Percentiles rank a stretch among this genome's conserved stretches.
Conservation (phyloP, 2,329 filamentous ascomycete species). For the Acrocalymma vagum region DNA sequence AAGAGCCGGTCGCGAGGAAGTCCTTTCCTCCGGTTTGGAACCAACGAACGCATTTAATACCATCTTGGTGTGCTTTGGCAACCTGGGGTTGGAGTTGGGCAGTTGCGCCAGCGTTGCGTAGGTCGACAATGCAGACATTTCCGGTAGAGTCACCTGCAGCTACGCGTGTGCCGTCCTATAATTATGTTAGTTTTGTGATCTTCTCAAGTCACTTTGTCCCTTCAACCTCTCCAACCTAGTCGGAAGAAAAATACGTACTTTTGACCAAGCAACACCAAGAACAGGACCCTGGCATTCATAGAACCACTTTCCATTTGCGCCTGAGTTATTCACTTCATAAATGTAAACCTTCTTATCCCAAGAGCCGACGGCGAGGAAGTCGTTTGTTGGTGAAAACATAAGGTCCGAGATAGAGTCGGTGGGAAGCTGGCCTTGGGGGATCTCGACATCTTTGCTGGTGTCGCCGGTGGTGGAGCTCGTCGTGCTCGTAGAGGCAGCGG, state of each 20-base stretch:
- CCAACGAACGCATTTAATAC: conserved; percentile 78
- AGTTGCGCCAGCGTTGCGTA: conserved; percentile 58
- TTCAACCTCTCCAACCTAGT: too few species aligned
- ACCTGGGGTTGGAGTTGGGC: conserved; percentile 52
- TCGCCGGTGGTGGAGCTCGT: conserved; percentile 83
- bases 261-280: conserved; percentile 85
- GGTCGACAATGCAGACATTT: conserved; percentile 85
- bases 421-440: conserved; percentile 72
- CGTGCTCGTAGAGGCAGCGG: conserved; percentile 59
- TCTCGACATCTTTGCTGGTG: conserved; percentile 84
- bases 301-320: conserved; percentile 83
- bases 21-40: conserved; percentile 69
- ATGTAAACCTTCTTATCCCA: conserved; percentile 99
- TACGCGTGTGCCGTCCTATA: conserved; percentile 87
- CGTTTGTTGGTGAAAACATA: conserved; percentile 77
- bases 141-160: conserved; percentile 92
- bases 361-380: conserved; percentile 88
- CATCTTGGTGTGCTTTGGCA: conserved; percentile 79
- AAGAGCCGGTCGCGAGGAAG: conserved; percentile 90
- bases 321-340: conserved; percentile 87
- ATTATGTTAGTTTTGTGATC: conserved; percentile 17
- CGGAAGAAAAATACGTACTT: conserved; percentile 63
- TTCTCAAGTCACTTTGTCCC: too few species aligned
- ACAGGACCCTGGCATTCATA: conserved; percentile 86
- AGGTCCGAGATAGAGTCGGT: conserved; percentile 91